phyloP scores from a whole-genome alignment of 1,284 basidiomycete genomes.

The Earliella scabrosa region DNA sequence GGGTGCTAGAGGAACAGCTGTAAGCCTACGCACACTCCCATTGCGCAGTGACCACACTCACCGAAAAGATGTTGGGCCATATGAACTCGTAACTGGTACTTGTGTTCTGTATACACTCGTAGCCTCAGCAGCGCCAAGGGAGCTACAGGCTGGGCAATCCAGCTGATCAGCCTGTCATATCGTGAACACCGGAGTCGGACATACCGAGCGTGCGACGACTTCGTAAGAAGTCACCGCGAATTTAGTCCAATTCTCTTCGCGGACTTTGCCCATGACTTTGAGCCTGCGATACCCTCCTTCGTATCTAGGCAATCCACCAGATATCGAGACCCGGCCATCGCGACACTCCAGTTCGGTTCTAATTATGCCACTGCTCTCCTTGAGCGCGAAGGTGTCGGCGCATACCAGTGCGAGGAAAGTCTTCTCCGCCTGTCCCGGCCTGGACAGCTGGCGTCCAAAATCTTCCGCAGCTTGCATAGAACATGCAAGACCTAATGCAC shows the following conservation, averaged over 20 bases:
- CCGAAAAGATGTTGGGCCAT: constrained; percentile 55
- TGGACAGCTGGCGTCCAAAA: constrained; percentile 58
- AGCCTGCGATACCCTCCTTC: too few species aligned
- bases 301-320: too few species aligned
- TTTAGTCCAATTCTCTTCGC: constrained; percentile 33
- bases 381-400: constrained; percentile 53
- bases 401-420: constrained; percentile 71
- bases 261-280: not conserved
- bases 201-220: constrained; percentile 61
- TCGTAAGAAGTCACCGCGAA: constrained; percentile 63
- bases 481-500: constrained; percentile 61
- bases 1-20: constrained; percentile 49
- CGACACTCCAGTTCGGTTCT: constrained; percentile 44
- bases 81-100: constrained; percentile 76
- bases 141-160: constrained; percentile 41
- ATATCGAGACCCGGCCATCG: constrained; percentile 46
- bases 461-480: constrained; percentile 48
- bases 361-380: constrained; percentile 47
- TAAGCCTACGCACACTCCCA: not conserved
- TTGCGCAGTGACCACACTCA: constrained; percentile 26
- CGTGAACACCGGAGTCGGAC: constrained; percentile 27
- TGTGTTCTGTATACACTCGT: constrained; percentile 62
- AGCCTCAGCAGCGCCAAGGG: constrained; percentile 64
- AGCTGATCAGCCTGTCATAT: not conserved
- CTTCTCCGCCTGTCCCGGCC: constrained; percentile 54